These are phyloP conservation scores for Nicotiana tomentosiformis DNA, from an alignment of 257 asterid genomes.

Conservation along the genomic window DNA sequence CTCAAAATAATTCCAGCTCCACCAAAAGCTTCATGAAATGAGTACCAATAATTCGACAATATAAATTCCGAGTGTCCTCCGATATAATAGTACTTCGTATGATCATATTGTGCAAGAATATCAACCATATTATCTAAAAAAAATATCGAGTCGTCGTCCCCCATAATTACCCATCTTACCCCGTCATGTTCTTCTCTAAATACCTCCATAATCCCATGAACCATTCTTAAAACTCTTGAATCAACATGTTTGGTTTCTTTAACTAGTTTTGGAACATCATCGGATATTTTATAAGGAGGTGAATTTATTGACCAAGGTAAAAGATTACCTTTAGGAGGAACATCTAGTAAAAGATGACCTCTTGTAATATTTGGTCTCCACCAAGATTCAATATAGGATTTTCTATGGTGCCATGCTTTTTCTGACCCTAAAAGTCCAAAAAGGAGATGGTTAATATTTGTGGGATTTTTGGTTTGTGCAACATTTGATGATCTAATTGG, in stretches of 20 bases:
- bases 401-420: conserved; percentile 16
- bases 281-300: conserved; percentile 19
- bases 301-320: conserved; percentile 23
- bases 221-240: conserved; percentile 19
- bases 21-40: conserved; percentile 27
- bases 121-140: conserved; percentile 25
- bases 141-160: conserved; percentile 30
- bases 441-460: conserved; percentile 7
- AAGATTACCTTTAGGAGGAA: conserved; percentile 16
- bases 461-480: background rate
- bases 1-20: conserved; percentile 33
- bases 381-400: conserved; percentile 26
- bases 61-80: conserved; percentile 27
- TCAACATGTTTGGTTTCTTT: background rate
- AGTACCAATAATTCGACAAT: conserved; percentile 9
- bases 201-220: conserved; percentile 28
- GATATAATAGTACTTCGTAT: conserved; percentile 17
- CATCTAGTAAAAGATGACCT: conserved; percentile 24
- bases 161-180: conserved; percentile 30
- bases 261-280: conserved; percentile 3
- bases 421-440: conserved; percentile 27
- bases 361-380: conserved; percentile 23
- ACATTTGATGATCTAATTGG: background rate
- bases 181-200: conserved; percentile 19
- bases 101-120: conserved; percentile 27